phyloP scores from a whole-genome alignment of 352 stramenopile species.

The Pythium volutum region DNA sequence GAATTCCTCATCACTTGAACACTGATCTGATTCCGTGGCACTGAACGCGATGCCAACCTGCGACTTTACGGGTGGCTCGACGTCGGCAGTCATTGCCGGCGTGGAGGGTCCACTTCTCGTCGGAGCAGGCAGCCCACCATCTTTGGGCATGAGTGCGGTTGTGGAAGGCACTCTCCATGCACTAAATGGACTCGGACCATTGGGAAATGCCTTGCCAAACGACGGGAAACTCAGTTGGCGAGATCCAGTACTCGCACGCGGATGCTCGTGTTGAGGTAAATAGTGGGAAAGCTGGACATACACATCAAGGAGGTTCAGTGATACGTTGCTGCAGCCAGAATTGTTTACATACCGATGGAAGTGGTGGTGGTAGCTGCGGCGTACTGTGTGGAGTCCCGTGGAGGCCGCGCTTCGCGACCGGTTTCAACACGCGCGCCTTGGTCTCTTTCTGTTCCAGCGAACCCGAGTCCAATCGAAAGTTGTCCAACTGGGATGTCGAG shows the following conservation, averaged over 20 bases:
- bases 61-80: slow-evolving; percentile 4
- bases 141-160: neutral
- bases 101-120: slow-evolving; percentile 3
- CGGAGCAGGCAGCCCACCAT: neutral
- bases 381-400: slow-evolving; percentile 19
- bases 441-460: slow-evolving; percentile 34
- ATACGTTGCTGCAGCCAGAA: neutral
- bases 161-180: slow-evolving; percentile 7
- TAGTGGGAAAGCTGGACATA: slow-evolving; percentile 15
- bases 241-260: neutral
- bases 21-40: slow-evolving; percentile 27
- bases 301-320: neutral
- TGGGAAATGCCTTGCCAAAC: slow-evolving; percentile 3
- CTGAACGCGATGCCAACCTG: slow-evolving; percentile 21
- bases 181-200: neutral
- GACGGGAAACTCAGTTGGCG: neutral
- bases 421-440: slow-evolving; percentile 27
- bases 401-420: slow-evolving; percentile 22
- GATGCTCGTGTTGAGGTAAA: slow-evolving; percentile 12
- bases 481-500: slow-evolving; percentile 21
- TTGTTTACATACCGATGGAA: slow-evolving; percentile 32
- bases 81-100: slow-evolving; percentile 7
- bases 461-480: slow-evolving; percentile 18
- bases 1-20: slow-evolving; percentile 62
- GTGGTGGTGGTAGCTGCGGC: slow-evolving; percentile 16